Conservation (phyloP, 306 rosid genomes). For the Chamaecrista fasciculata region DNA sequence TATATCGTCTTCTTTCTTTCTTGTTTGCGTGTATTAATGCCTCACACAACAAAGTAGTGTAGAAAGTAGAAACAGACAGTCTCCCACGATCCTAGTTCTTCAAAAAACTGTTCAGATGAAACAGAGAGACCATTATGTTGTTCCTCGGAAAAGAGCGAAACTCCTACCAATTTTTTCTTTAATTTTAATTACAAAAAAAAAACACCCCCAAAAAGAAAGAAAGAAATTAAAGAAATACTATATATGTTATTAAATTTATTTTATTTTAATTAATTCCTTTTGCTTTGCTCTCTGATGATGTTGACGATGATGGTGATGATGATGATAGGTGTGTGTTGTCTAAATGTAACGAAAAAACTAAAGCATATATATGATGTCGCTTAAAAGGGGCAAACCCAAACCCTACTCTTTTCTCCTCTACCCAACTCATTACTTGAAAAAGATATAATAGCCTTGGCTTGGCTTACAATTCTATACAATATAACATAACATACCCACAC, state of each 20-base stretch:
- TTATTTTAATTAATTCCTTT: no score
- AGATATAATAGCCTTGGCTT: conserved; percentile 26
- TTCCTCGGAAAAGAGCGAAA: conserved; percentile 54
- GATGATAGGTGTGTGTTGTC: background rate
- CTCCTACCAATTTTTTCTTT: no score
- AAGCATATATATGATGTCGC: conserved; percentile 37
- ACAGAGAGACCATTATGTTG: conserved; percentile 20
- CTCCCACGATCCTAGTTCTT: conserved; percentile 15
- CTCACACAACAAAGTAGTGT: background rate
- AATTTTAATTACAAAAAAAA: no score
- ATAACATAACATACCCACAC: background rate
- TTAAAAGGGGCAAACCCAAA: conserved; percentile 39
- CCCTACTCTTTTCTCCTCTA: conserved; percentile 27
- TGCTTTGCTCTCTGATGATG: background rate
- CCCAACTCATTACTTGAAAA: conserved; percentile 34
- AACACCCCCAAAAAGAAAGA: no score
- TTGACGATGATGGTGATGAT: background rate
- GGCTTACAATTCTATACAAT: no score
- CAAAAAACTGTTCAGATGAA: conserved; percentile 31
- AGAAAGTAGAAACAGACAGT: background rate
- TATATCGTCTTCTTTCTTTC: background rate
- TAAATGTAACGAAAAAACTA: conserved; percentile 18
- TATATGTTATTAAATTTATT: no score
- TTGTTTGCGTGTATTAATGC: conserved; percentile 39
- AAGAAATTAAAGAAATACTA: background rate